Base-by-base conservation (phyloP, 2,329 filamentous ascomycete species). In the Aspergillus intermedius region DNA sequence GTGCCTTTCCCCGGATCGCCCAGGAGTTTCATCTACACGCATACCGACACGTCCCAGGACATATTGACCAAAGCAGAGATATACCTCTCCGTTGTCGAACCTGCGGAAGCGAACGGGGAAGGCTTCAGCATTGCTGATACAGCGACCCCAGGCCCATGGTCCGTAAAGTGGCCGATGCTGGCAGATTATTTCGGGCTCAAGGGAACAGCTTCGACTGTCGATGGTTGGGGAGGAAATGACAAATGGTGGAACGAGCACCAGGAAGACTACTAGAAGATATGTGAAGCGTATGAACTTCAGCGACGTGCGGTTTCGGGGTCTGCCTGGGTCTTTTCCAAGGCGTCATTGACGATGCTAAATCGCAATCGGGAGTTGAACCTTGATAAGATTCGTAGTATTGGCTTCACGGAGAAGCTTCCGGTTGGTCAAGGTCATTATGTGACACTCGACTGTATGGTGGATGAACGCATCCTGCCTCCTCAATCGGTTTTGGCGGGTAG, bases 21-120 rank as follows among this genome's bases (percentile, higher is more conserved):
- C 32, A 57, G 58, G 45, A 67, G 61, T 23, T 74, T 60, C 54
- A 50, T 48, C 5, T 61, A 60, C 35, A 59, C 63, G 10, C 62
- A 60, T 55, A 73, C 67, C 28, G 63, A 69, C 50, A 67, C 63
- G 2, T 66, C 55, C 35, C 69, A 73, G 56, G 71, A 59, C 42
- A 54, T 61, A 9, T 58, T 60, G 25, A 48, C 56, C 5, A 50
- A 48, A 1, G 53, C 59, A 1, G 54, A 63, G 25, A 57, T 66
- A 32, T 63, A 58, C 40, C 53, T 54, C 0, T 61, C 59, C 1
- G n/a, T 64, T 3, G 42, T 49, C 9, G 44, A 52, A 44, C 54
- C 54, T 3, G 37, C 57, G 1, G 12, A 54, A 5, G 52, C 51
- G 1, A 48, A 57, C n/a, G 52, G 51, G 0, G 48, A 58, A 13